A percentile compares a stretch with the other conserved stretches of the same genome.
phyloP scores from a whole-genome alignment of 1,284 basidiomycete genomes.

The Rhizopogon parksii region DNA sequence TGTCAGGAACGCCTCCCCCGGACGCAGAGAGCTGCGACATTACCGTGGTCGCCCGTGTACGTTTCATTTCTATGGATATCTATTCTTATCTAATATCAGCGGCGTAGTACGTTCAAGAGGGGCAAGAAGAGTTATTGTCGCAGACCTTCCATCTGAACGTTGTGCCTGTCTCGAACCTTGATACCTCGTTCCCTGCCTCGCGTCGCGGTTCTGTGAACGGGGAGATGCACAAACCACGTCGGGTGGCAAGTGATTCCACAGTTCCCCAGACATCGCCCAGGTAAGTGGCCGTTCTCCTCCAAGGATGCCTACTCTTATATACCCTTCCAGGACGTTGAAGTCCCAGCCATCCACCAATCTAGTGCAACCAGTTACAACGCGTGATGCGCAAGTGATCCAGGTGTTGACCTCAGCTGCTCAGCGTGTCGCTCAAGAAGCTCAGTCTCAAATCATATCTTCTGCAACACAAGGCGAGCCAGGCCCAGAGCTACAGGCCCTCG shows the following conservation, averaged over 20 bases:
- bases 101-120: slow-evolving; percentile 61
- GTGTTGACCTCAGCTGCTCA: slow-evolving; percentile 69
- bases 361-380: slow-evolving; percentile 25
- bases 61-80: slow-evolving; percentile 13
- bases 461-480: slow-evolving; percentile 35
- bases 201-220: slow-evolving; percentile 57
- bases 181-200: slow-evolving; percentile 48
- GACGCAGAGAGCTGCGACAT: slow-evolving; percentile 70
- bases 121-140: slow-evolving; percentile 58
- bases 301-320: slow-evolving; percentile 6
- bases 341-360: slow-evolving; percentile 18
- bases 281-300: slow-evolving; percentile 21
- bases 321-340: slow-evolving; percentile 21
- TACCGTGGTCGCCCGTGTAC: slow-evolving; percentile 64
- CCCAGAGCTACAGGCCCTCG: slow-evolving; percentile 56
- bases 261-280: slow-evolving; percentile 32
- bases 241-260: slow-evolving; percentile 56
- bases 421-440: slow-evolving; percentile 66
- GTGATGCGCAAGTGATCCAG: slow-evolving; percentile 62
- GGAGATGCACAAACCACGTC: slow-evolving; percentile 42
- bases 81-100: slow-evolving; percentile 10
- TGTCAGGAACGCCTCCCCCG: slow-evolving; percentile 65
- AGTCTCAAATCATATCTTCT: slow-evolving; percentile 54
- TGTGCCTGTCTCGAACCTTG: slow-evolving; percentile 62
- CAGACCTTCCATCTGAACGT: slow-evolving; percentile 66